A percentile compares a stretch with the other conserved stretches of the same genome.
Evolutionary conservation across 768 basidiomycete species (phyloP).

Genomic region (Pholiota conissans): DNA sequence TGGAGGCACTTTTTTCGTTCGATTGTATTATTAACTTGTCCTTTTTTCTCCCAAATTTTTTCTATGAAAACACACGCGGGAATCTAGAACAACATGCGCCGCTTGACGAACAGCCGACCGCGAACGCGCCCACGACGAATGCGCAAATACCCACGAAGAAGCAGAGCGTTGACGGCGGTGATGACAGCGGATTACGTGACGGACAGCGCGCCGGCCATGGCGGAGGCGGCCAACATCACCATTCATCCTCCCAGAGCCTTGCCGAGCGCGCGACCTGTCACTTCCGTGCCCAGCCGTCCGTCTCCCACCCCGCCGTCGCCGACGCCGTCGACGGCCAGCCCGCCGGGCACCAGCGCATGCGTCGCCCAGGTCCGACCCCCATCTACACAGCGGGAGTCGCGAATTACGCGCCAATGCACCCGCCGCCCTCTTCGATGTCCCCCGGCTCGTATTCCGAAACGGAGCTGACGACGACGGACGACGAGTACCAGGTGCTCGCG

Average conservation of each 20-base stretch:
- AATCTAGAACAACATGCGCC: not conserved
- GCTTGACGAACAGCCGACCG: not conserved
- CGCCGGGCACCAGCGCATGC: not conserved
- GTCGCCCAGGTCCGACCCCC: not conserved
- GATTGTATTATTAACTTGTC: conserved; percentile 4
- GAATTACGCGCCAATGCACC: not conserved
- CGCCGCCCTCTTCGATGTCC: not conserved
- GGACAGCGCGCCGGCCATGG: too few species aligned
- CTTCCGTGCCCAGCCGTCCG: not conserved
- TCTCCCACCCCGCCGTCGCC: not conserved
- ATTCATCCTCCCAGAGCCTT: not conserved
- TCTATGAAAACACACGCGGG: conserved; percentile 4
- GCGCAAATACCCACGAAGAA: conserved; percentile 11
- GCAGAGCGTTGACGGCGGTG: not conserved
- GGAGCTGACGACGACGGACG: conserved; percentile 5
- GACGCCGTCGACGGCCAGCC: not conserved
- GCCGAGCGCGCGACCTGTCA: not conserved
- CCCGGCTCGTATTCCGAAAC: not conserved
- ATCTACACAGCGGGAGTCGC: not conserved
- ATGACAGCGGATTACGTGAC: not conserved
- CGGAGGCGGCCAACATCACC: not conserved
- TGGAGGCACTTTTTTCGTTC: not conserved
- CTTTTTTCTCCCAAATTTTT: not conserved
- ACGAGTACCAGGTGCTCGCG: conserved; percentile 7
- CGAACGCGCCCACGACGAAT: not conserved